Evolutionary conservation across 352 stramenopile genomes (phyloP), one percentile per base, ranked within the genome.

Genomic region (Phytophthora meadii): DNA sequence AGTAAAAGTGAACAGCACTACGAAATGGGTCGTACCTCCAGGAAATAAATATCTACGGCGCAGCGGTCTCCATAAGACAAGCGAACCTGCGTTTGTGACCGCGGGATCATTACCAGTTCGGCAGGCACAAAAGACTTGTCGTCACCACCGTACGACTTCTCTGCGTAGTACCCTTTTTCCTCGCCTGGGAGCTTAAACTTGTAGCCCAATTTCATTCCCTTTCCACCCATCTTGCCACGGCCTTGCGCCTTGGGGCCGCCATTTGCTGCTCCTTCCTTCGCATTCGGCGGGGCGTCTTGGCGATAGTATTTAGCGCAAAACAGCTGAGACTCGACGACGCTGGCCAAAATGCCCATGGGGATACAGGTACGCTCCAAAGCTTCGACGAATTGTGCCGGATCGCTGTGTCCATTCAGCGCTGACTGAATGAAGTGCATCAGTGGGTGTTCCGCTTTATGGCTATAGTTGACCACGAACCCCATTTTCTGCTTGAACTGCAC

Each of bases 11-110:
- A 42, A 44, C 17, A 51, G 14, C 12, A n/a, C 5, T 27, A 46
- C 42, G 17, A 17, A 57, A 39, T 42, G 19, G 12, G 0, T 53
- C 72, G 34, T 70, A 94, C 87, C 87, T 94, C 82, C 62, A 95
- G 77, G 54, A 95, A 95, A 92, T 92, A 94, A 89, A 95, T 92
- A 92, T 95, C 87, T 74, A 95, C 86, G 53, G 84, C 87, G 69
- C 82, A 94, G 24, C 87, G 85, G 59, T 95, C 84, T 51, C 78
- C 86, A 68, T 95, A 95, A 36, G 83, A 90, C 52, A 95, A 63
- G 48, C 86, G 85, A 62, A 95, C 82, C 56, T 94, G 85, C 28
- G 84, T 93, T 67, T 95, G 87, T 45, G 87, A 94, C 49, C 87
- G 83, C 42, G 87, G 87, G 57, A 95, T 95, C 52, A 95, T 75